A percentile compares a stretch with the other conserved stretches of the same genome.
Evolutionary conservation across 2,329 filamentous ascomycete species (phyloP).

Genomic region (Talaromyces sp.): DNA sequence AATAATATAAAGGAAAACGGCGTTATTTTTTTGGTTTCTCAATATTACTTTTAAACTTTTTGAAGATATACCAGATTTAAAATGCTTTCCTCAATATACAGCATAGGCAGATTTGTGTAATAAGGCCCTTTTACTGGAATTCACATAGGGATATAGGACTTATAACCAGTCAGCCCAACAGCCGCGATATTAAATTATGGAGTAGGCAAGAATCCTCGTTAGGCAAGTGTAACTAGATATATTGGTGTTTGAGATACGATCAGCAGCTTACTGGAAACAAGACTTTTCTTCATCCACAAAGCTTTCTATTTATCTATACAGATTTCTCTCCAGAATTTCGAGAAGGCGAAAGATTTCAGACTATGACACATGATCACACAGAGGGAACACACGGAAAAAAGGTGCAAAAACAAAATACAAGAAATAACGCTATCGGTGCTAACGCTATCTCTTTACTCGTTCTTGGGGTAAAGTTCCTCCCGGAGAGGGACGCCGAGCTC

Average conservation of each 20-base stretch:
- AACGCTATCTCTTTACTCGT: slow-evolving; percentile 32
- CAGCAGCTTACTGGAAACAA: neutral
- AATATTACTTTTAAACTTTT: no score
- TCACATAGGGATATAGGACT: neutral
- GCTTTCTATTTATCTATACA: slow-evolving; percentile 20
- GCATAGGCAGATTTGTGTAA: no score
- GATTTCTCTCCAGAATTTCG: slow-evolving; percentile 14
- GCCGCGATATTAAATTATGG: no score
- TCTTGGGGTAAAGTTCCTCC: slow-evolving; percentile 81
- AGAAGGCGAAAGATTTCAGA: slow-evolving; percentile 14
- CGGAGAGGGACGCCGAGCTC: slow-evolving; percentile 89
- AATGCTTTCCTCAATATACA: neutral
- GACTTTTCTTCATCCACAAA: slow-evolving; percentile 14
- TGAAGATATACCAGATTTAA: neutral
- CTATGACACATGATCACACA: slow-evolving; percentile 12
- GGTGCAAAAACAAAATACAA: slow-evolving; percentile 24
- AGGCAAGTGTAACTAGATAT: neutral
- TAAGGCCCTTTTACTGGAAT: neutral
- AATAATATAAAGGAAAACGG: slow-evolving; percentile 8
- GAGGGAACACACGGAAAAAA: neutral
- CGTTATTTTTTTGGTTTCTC: neutral
- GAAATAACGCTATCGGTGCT: neutral
- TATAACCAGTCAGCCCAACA: neutral
- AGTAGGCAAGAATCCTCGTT: no score
- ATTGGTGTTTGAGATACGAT: neutral